These are phyloP conservation scores for Limonium bicolor DNA, from an alignment of 148 eudicot genomes.

Conservation along the genomic window DNA sequence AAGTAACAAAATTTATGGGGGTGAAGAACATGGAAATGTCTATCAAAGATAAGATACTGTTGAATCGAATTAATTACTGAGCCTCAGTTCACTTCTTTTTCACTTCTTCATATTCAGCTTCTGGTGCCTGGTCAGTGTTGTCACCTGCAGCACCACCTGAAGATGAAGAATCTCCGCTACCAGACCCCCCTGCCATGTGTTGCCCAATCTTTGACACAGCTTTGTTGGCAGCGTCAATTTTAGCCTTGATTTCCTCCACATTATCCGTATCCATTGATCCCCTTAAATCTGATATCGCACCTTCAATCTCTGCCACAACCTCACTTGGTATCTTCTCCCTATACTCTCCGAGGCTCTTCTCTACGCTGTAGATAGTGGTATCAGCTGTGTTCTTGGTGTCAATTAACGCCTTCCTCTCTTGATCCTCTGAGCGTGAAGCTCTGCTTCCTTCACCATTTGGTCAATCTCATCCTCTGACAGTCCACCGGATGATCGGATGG, in stretches of 20 bases:
- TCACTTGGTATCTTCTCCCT: conserved; percentile 2
- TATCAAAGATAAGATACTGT: too few species aligned
- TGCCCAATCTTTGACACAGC: conserved; percentile 4
- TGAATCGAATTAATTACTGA: too few species aligned
- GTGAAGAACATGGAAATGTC: too few species aligned
- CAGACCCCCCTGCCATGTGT: conserved; percentile 4
- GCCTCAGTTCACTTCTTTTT: too few species aligned
- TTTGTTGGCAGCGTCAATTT: conserved; percentile 3
- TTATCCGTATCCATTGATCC: background rate
- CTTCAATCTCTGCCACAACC: conserved; percentile 3
- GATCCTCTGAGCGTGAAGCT: conserved; percentile 4
- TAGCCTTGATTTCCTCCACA: background rate
- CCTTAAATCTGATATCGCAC: background rate
- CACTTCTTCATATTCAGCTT: background rate
- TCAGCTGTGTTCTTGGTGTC: conserved; percentile 1
- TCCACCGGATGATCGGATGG: conserved; percentile 1
- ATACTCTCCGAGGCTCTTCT: conserved; percentile 4
- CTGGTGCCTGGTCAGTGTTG: background rate
- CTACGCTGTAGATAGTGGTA: conserved; percentile 3
- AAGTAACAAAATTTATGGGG: too few species aligned
- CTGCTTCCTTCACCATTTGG: conserved; percentile 4
- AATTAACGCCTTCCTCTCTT: background rate
- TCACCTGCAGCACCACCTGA: conserved; percentile 4
- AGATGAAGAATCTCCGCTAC: background rate
- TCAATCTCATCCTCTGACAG: conserved; percentile 1